Percentiles rank a stretch among this genome's conserved stretches.
These are phyloP conservation scores for Penicillium subrubescens DNA, from an alignment of 495 filamentous ascomycete genomes.

Conservation along the genomic window DNA sequence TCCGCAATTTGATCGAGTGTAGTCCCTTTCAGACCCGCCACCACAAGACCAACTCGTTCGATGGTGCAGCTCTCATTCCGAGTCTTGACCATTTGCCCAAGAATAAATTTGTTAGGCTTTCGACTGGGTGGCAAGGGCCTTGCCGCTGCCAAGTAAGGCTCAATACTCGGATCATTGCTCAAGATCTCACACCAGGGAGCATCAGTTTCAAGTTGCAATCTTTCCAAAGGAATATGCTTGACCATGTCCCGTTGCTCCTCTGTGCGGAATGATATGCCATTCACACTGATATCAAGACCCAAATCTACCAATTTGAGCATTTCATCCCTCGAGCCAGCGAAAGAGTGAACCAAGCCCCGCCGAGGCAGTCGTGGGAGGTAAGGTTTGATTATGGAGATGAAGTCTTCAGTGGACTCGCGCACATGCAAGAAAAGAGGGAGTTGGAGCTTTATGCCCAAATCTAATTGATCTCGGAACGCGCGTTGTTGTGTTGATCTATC, in stretches of 20 bases:
- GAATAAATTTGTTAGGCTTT: conserved; percentile 33
- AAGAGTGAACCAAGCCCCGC: conserved; percentile 35
- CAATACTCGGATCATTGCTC: conserved; percentile 24
- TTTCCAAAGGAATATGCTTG: conserved; percentile 26
- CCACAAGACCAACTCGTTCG: conserved; percentile 32
- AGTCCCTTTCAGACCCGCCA: conserved; percentile 34
- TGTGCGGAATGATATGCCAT: conserved; percentile 32
- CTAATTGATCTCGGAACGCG: conserved; percentile 31
- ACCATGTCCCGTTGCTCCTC: conserved; percentile 35
- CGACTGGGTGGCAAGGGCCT: conserved; percentile 22
- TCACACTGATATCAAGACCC: conserved; percentile 35
- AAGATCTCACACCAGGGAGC: conserved; percentile 38
- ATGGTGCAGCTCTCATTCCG: conserved; percentile 38
- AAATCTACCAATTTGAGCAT: conserved; percentile 30
- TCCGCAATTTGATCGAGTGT: conserved; percentile 26
- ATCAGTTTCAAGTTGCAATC: conserved; percentile 38
- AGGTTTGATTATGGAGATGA: conserved; percentile 28
- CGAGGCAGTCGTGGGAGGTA: conserved; percentile 25
- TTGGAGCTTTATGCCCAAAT: conserved; percentile 25
- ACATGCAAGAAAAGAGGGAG: conserved; percentile 36
- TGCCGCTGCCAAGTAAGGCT: conserved; percentile 19
- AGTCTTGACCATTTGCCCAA: conserved; percentile 35
- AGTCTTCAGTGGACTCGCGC: conserved; percentile 30
- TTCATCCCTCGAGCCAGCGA: conserved; percentile 31
- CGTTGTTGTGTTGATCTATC: conserved; percentile 33